These are phyloP conservation scores for Verticillium zaregamsianum DNA, from an alignment of 2,329 filamentous ascomycete species.

Conservation along the genomic window DNA sequence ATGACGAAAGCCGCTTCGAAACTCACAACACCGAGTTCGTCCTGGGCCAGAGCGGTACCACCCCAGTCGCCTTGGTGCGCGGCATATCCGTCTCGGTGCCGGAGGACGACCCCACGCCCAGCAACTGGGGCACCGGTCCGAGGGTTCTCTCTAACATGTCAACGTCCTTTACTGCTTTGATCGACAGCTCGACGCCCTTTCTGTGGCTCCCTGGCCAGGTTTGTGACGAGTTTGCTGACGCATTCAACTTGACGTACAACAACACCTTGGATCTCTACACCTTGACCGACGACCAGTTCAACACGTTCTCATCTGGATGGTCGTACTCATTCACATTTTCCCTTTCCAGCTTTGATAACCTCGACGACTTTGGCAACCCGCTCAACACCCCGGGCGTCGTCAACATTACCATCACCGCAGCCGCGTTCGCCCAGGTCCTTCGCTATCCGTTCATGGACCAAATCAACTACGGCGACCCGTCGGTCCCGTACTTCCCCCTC, in stretches of 20 bases:
- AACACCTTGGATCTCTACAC: slow-evolving; percentile 60
- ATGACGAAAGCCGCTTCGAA: slow-evolving; percentile 59
- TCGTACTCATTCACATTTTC: slow-evolving; percentile 52
- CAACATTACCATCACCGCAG: slow-evolving; percentile 50
- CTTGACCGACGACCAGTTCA: slow-evolving; percentile 53
- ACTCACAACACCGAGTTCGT: slow-evolving; percentile 58
- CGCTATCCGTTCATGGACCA: slow-evolving; percentile 43
- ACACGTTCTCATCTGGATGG: slow-evolving; percentile 11
- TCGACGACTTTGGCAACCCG: slow-evolving; percentile 46
- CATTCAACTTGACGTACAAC: slow-evolving; percentile 63
- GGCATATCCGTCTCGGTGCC: slow-evolving; percentile 41
- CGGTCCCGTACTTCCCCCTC: slow-evolving; percentile 62
- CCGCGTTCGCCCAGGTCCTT: slow-evolving; percentile 46
- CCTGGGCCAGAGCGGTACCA: slow-evolving; percentile 48
- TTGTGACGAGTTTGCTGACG: slow-evolving; percentile 60
- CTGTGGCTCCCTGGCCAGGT: slow-evolving; percentile 57
- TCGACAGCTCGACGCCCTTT: slow-evolving; percentile 62
- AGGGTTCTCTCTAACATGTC: slow-evolving; percentile 38
- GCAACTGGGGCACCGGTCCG: slow-evolving; percentile 32
- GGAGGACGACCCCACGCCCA: slow-evolving; percentile 23
- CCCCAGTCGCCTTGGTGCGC: slow-evolving; percentile 57
- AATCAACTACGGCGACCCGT: slow-evolving; percentile 39
- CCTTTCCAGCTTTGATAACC: slow-evolving; percentile 51
- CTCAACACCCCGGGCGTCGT: slow-evolving; percentile 45
- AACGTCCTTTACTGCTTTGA: slow-evolving; percentile 44